Conservation (phyloP, 129 eudicot species). For the Smallanthus sonchifolius region DNA sequence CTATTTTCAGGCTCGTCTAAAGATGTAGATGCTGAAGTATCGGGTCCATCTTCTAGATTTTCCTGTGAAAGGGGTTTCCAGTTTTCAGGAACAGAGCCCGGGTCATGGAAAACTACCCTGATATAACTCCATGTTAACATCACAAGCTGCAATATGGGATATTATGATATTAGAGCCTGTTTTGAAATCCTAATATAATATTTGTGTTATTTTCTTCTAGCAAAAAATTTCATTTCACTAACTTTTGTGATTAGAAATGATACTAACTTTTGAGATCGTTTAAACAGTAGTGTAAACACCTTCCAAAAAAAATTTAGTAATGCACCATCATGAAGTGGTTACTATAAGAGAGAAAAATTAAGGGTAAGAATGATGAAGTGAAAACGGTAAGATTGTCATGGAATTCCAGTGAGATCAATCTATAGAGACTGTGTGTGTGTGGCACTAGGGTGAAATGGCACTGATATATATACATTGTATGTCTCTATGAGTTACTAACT, state of each 20-base stretch:
- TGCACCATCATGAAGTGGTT: neutral
- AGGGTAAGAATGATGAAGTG: neutral
- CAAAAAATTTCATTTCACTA: neutral
- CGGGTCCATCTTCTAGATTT: constrained; percentile 46
- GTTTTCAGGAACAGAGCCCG: constrained; percentile 85
- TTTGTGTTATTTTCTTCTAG: neutral
- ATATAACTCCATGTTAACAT: constrained; percentile 78
- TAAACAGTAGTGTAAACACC: no score
- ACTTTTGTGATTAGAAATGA: neutral
- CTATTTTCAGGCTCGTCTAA: constrained; percentile 41
- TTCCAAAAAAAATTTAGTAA: no score
- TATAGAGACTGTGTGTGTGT: no score
- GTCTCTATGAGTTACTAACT: neutral
- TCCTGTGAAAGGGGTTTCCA: constrained; percentile 56
- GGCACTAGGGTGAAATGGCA: no score
- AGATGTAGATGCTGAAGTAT: constrained; percentile 32
- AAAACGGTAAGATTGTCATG: neutral
- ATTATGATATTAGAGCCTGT: neutral
- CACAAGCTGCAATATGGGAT: constrained; percentile 53
- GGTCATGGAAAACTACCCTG: constrained; percentile 70
- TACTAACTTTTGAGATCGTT: no score
- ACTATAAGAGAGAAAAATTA: neutral
- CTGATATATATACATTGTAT: neutral
- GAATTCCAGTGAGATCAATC: no score
- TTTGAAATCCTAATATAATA: constrained; percentile 12